Evolutionary conservation across 306 rosid genomes (phyloP).

Genomic region (Rosa persica): DNA sequence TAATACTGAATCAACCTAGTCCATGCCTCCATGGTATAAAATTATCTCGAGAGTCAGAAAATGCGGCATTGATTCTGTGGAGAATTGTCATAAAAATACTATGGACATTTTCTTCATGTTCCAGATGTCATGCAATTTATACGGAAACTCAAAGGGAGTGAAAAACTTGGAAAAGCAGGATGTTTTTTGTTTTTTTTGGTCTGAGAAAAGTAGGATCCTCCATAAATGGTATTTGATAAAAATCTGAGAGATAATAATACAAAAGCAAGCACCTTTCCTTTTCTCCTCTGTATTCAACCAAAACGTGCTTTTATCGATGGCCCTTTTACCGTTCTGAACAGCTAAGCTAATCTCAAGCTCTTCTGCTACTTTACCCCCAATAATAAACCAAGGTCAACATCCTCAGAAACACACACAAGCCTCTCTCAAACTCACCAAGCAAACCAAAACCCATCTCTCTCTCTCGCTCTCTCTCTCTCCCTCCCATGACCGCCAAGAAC

Average conservation of each 20-base stretch:
- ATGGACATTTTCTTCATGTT: slow-evolving; percentile 9
- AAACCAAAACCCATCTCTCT: slow-evolving; percentile 23
- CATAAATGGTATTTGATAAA: slow-evolving; percentile 13
- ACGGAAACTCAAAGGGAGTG: background rate
- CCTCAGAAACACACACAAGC: slow-evolving; percentile 37
- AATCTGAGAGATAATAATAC: background rate
- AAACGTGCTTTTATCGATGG: slow-evolving; percentile 42
- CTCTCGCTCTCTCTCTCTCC: background rate
- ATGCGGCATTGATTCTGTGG: background rate
- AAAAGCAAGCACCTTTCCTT: slow-evolving; percentile 14
- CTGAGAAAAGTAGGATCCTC: background rate
- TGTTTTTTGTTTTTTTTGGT: background rate
- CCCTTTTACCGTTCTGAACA: slow-evolving; percentile 30
- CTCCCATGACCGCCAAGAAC: slow-evolving; percentile 56
- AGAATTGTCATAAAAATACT: background rate
- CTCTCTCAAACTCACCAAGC: slow-evolving; percentile 34
- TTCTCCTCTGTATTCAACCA: slow-evolving; percentile 22
- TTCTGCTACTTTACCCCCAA: background rate
- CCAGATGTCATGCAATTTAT: background rate
- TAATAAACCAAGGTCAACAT: slow-evolving; percentile 37
- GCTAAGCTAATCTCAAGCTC: background rate
- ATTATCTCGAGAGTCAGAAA: background rate
- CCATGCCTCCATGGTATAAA: background rate
- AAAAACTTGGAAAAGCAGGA: background rate
- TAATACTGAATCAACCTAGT: background rate